Base-by-base conservation (phyloP, 2,329 filamentous ascomycete genomes). In the Aurifilum marmelostoma region DNA sequence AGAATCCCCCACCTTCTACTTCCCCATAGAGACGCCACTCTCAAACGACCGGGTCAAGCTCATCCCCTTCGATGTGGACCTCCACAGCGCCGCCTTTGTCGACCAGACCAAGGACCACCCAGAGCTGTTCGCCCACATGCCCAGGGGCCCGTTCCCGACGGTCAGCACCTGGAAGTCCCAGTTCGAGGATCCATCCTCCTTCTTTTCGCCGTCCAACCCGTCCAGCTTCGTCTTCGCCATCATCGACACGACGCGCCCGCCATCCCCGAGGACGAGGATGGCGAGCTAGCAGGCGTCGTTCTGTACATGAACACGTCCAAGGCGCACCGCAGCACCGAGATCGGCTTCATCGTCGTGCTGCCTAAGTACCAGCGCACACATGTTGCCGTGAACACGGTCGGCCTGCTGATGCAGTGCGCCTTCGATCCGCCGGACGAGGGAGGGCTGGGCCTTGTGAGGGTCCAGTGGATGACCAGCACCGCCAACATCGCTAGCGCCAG, bases 281-380 rank as follows among this genome's bases (percentile, higher is more conserved):
- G 75, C n/a, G 73, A 72, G 47, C 68, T 77, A 7, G 76, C 76
- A 1, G 76, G 77, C n/a, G 72, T 75, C 52, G 73, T 77, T 41
- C 67, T 71, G 52, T 77, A 75, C 67, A 72, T 76, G 32, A 67
- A 72, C 64, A 75, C 74, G 21, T 74, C 73, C 16, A 27, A 58
- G 11, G 39, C 39, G 1, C 63, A 74, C 50, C 69, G 72, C 2
- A 73, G 71, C 66, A 75, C 74, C 18, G 76, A 78, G 68, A 75
- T 78, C 9, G 81, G 80, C 16, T 76, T 76, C 59, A 77, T 83
- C 47, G 72, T 77, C 34, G 75, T 76, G 12, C 71, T 80, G 18
- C 79, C 79, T 1, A 43, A 68, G 3, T 80, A 76, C 67, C 78
- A 80, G 59, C 73, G 74, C 39, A 79, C 78, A 7, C 77, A 80